These are phyloP conservation scores for Dissoconium aciculare DNA, from an alignment of 2,329 filamentous ascomycete genomes.

Conservation along the genomic window DNA sequence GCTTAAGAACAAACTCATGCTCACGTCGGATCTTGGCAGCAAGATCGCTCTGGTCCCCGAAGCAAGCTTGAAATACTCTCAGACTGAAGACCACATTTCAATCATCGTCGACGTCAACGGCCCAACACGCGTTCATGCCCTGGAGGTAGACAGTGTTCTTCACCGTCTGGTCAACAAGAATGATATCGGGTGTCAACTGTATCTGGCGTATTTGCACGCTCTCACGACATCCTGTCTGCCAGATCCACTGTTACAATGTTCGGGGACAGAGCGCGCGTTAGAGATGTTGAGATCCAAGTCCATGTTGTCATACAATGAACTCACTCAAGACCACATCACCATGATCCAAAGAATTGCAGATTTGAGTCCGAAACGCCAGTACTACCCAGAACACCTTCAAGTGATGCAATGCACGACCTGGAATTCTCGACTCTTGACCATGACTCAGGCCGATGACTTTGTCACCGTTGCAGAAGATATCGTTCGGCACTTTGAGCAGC, in stretches of 20 bases:
- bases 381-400: conserved; percentile 30
- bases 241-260: conserved; percentile 43
- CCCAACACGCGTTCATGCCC: conserved; percentile 40
- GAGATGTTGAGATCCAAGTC: conserved; percentile 12
- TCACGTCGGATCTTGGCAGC: conserved; percentile 27
- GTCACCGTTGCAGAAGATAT: conserved; percentile 13
- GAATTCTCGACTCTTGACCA: conserved; percentile 25
- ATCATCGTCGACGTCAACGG: conserved; percentile 21
- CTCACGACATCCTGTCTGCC: conserved; percentile 43
- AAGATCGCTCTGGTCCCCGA: conserved; percentile 37
- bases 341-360: conserved; percentile 18
- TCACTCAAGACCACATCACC: conserved; percentile 9
- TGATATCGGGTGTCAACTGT: conserved; percentile 25
- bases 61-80: conserved; percentile 17
- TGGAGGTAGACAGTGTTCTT: conserved; percentile 40
- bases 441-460: conserved; percentile 31
- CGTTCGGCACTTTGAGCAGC: conserved; percentile 13
- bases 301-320: conserved; percentile 13
- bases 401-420: conserved; percentile 33
- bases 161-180: conserved; percentile 42
- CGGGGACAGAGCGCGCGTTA: conserved; percentile 43
- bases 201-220: conserved; percentile 41
- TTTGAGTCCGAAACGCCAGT: conserved; percentile 25
- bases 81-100: conserved; percentile 32
- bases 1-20: conserved; percentile 42